These are phyloP conservation scores for Saccharomyces hybrid DNA, from an alignment of 1,139 yeast species.

Conservation along the genomic window DNA sequence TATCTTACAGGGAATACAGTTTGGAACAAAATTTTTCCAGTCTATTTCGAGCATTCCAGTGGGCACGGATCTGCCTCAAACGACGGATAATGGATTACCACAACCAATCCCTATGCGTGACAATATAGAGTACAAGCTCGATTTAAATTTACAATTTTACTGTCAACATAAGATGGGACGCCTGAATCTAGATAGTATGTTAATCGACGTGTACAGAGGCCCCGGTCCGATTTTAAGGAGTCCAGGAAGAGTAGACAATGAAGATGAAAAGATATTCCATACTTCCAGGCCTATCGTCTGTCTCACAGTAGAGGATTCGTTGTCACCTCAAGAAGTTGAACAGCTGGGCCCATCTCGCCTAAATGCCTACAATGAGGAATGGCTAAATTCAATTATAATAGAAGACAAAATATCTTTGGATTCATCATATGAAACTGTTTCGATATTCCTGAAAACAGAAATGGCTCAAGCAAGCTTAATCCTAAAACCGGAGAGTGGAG, in stretches of 20 bases:
- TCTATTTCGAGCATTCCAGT: constrained; percentile 11
- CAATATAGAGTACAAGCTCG: constrained; percentile 22
- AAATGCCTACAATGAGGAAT: constrained; percentile 3
- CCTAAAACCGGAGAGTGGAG: constrained; percentile 16
- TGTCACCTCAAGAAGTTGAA: not conserved
- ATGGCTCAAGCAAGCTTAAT: constrained; percentile 7
- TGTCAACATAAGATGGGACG: constrained; percentile 12
- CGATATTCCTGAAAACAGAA: not conserved
- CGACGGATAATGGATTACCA: constrained; percentile 19
- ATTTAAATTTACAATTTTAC: constrained; percentile 18
- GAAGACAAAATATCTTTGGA: constrained; percentile 15
- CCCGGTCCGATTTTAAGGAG: not conserved
- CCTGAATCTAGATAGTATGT: not conserved
- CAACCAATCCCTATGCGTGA: constrained; percentile 20
- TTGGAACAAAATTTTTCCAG: constrained; percentile 9
- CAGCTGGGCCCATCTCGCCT: not conserved
- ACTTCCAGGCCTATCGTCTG: not conserved
- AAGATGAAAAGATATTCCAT: not conserved
- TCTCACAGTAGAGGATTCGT: not conserved
- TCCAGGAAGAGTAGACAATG: not conserved
- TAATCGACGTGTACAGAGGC: not conserved
- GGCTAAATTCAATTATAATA: constrained; percentile 17
- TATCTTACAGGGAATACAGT: not conserved
- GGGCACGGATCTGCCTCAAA: constrained; percentile 14
- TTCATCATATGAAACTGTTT: constrained; percentile 7